phyloP scores from a whole-genome alignment of 2,329 filamentous ascomycete genomes.

The Pyricularia grisea region DNA sequence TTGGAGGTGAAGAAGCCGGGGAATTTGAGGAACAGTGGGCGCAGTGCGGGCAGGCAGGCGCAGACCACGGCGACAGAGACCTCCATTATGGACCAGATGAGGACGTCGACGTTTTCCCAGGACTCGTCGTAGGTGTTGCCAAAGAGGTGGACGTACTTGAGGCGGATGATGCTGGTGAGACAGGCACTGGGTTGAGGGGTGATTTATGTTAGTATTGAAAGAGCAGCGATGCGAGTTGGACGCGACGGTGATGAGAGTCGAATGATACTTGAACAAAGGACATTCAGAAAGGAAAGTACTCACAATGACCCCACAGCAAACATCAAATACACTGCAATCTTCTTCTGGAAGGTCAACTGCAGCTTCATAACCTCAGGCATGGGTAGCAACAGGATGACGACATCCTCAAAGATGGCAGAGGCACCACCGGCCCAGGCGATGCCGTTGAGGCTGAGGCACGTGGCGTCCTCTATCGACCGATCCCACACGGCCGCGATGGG shows the following conservation, averaged over 20 bases:
- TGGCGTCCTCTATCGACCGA: slow-evolving; percentile 36
- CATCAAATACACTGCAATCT: slow-evolving; percentile 31
- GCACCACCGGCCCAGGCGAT: slow-evolving; percentile 37
- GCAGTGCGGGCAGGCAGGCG: slow-evolving; percentile 30
- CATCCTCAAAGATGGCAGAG: slow-evolving; percentile 30
- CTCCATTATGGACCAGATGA: slow-evolving; percentile 23
- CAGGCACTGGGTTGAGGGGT: slow-evolving; percentile 13
- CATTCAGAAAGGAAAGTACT: too few species aligned
- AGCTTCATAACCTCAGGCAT: slow-evolving; percentile 28
- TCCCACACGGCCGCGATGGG: slow-evolving; percentile 42
- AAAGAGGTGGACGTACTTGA: slow-evolving; percentile 10
- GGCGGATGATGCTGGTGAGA: slow-evolving; percentile 14
- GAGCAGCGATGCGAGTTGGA: neutral
- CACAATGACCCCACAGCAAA: slow-evolving; percentile 31
- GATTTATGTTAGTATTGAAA: neutral
- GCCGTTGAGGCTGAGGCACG: slow-evolving; percentile 34
- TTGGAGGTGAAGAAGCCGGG: neutral
- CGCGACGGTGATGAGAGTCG: neutral
- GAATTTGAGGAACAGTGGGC: slow-evolving; percentile 19
- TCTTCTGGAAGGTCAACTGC: slow-evolving; percentile 33
- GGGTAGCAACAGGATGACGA: slow-evolving; percentile 30
- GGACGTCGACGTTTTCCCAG: slow-evolving; percentile 18
- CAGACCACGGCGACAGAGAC: slow-evolving; percentile 27
- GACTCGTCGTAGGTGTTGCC: slow-evolving; percentile 2
- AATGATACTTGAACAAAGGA: too few species aligned